Conservation (phyloP, 1,284 basidiomycete species). For the Trametes versicolor region DNA sequence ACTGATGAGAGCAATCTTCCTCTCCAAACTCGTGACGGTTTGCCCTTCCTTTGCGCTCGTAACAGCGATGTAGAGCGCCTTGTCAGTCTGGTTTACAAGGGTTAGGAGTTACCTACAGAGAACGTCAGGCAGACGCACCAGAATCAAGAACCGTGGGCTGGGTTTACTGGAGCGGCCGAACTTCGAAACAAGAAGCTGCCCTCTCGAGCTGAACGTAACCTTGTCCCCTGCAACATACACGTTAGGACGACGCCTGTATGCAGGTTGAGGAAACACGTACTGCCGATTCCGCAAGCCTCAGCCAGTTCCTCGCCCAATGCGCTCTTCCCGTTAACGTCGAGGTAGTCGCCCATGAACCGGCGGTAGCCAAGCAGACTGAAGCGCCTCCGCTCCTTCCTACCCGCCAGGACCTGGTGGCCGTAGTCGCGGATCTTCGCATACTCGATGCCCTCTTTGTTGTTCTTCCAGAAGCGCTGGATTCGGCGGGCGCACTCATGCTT, state of each 20-base stretch:
- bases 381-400: constrained; percentile 93
- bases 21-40: constrained; percentile 75
- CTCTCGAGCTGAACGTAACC: constrained; percentile 90
- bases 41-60: constrained; percentile 76
- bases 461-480: constrained; percentile 99
- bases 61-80: constrained; percentile 88
- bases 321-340: constrained; percentile 88
- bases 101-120: not conserved
- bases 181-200: constrained; percentile 90
- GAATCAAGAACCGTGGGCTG: constrained; percentile 90
- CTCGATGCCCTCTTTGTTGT: constrained; percentile 93
- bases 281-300: constrained; percentile 76
- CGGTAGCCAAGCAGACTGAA: constrained; percentile 96
- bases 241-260: not conserved
- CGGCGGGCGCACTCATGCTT: constrained; percentile 95
- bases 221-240: constrained; percentile 61
- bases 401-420: constrained; percentile 91
- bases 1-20: constrained; percentile 90
- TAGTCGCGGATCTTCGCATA: constrained; percentile 94
- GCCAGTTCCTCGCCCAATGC: constrained; percentile 85
- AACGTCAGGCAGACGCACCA: constrained; percentile 63
- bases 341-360: constrained; percentile 97
- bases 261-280: constrained; percentile 55
- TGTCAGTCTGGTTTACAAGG: constrained; percentile 75
- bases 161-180: constrained; percentile 90